These are phyloP conservation scores for Neoboletus magnificus DNA, from an alignment of 768 basidiomycete species.

Conservation along the genomic window DNA sequence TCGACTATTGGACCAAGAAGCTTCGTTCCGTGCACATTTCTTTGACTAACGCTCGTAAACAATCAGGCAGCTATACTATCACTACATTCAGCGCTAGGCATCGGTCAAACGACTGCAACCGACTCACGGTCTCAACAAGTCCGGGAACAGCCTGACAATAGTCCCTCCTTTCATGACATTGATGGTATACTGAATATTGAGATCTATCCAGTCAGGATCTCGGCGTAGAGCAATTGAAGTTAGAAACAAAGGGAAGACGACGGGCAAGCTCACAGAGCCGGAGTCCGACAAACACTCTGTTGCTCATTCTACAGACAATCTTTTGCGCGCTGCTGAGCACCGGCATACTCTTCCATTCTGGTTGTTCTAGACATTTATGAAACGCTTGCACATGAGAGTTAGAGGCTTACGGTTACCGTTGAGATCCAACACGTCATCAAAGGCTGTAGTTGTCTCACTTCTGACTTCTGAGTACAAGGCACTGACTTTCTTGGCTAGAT, in stretches of 20 bases:
- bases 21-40: too few species aligned
- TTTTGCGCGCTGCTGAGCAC: background rate
- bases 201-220: too few species aligned
- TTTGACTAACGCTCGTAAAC: too few species aligned
- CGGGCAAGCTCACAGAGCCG: background rate
- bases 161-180: too few species aligned
- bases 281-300: background rate
- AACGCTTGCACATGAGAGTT: background rate
- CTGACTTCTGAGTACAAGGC: background rate
- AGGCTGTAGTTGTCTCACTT: background rate
- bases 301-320: background rate
- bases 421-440: background rate
- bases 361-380: background rate
- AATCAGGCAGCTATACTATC: too few species aligned
- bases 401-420: background rate
- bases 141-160: too few species aligned
- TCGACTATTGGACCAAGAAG: too few species aligned
- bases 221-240: too few species aligned
- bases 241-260: background rate
- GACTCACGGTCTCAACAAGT: too few species aligned
- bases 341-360: background rate
- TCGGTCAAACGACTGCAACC: background rate
- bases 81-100: background rate
- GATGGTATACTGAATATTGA: too few species aligned
- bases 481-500: background rate